Evolutionary conservation across 73 alveolate species (phyloP).

Genomic region (Blepharisma stoltei): DNA sequence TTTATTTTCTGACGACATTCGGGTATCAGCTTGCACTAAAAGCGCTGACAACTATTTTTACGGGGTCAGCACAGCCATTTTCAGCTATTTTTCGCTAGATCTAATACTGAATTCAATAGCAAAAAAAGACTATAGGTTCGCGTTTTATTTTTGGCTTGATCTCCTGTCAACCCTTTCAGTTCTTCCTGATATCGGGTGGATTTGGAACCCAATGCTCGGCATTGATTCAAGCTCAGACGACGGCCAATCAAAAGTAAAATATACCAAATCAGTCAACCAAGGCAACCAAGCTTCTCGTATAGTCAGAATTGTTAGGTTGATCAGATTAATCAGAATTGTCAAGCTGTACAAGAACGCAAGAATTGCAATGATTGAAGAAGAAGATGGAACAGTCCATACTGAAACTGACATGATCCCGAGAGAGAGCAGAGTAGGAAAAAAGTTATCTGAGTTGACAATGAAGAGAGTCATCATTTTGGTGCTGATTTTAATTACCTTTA

Average conservation of each 20-base stretch:
- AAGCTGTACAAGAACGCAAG: constrained; percentile 28
- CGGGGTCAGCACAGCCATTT: background rate
- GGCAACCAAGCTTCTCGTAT: constrained; percentile 76
- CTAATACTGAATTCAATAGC: constrained; percentile 31
- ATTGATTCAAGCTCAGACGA: constrained; percentile 14
- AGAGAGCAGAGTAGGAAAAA: constrained; percentile 59
- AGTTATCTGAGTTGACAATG: constrained; percentile 53
- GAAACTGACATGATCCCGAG: constrained; percentile 32
- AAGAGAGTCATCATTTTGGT: constrained; percentile 59
- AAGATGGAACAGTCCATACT: background rate
- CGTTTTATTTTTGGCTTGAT: constrained; percentile 79
- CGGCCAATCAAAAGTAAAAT: constrained; percentile 29
- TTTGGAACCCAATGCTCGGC: constrained; percentile 43
- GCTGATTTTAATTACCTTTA: constrained; percentile 42
- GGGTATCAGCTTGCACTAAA: constrained; percentile 54
- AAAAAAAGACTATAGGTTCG: constrained; percentile 20
- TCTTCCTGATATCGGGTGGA: constrained; percentile 66
- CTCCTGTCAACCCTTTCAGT: constrained; percentile 63
- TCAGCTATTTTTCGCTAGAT: constrained; percentile 23
- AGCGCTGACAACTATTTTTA: constrained; percentile 57
- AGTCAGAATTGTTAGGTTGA: constrained; percentile 64
- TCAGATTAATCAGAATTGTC: constrained; percentile 59
- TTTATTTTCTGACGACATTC: constrained; percentile 80
- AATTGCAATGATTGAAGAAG: constrained; percentile 13
- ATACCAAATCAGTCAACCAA: constrained; percentile 67